Evolutionary conservation across 176 grass and related monocot genomes (phyloP), one percentile per base, ranked within the genome.

Genomic region (Ananas comosus): DNA sequence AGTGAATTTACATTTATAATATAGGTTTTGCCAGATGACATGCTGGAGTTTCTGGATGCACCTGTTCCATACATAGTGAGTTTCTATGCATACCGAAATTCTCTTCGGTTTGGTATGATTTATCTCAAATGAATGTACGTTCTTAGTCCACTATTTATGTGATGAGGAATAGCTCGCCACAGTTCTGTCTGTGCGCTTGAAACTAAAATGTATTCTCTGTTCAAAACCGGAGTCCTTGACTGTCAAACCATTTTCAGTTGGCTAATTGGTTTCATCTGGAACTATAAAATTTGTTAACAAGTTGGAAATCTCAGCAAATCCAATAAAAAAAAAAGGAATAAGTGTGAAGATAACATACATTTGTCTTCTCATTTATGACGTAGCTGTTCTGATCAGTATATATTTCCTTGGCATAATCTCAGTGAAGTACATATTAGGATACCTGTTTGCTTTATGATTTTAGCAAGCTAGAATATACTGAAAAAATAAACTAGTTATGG

Each of bases 41-140:
- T 99, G 80, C 66, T 94, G 78, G 95, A 99, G 63, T 99, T 99
- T 87, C 74, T 99, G 49, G 95, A 99, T 80, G 95, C 95, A 21
- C 95, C 95, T 71, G 95, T 99, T 86, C 95, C 95, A 57, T 99
- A 85, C 66, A 86, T 99, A 78, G 95, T 99, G 76, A 99, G 89
- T 85, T 83, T 74, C 76, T 16, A 19, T 61, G 67, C 70, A 63
- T 70, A 19, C 68, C 28, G 5, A 17, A 53, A 17, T 76, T 61
- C 13, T 70, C 48, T 51, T 51, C 49, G 33, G 33, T 64, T 16
- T 16, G 25, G 14, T 23, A 25, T 8, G 42, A 21, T 21, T 23
- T 49, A 49, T 61, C 42, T 73, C 28, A 49, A 9, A 19, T 16
- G 50, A 17, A 64, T 51, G 12, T 53, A 19, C 14, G 13, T 66